Evolutionary conservation across 306 rosid genomes (phyloP).

Genomic region (Trifolium subterraneum): DNA sequence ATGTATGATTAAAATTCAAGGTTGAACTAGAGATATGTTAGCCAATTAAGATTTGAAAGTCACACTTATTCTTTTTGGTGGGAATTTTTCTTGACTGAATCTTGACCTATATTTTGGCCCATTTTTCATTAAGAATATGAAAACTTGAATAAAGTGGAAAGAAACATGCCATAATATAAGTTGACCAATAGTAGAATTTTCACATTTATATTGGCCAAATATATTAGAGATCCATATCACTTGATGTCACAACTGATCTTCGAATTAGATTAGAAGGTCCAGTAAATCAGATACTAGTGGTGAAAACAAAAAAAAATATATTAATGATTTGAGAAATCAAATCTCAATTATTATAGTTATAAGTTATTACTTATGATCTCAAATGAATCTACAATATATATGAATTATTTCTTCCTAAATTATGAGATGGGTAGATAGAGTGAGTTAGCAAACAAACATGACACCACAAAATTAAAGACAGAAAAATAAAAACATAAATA

Average conservation of each 20-base stretch:
- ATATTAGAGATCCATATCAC: conserved; percentile 7
- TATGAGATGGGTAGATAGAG: conserved; percentile 1
- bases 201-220: background rate
- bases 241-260: no score
- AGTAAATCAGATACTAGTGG: no score
- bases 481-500: conserved; percentile 11
- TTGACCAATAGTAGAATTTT: background rate
- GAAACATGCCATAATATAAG: conserved; percentile 14
- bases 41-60: no score
- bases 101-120: conserved; percentile 24
- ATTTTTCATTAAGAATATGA: background rate
- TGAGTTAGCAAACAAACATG: conserved; percentile 27
- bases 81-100: conserved; percentile 29
- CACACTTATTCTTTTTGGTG: no score
- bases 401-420: background rate
- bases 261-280: no score
- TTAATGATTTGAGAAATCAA: no score
- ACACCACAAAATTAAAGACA: background rate
- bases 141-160: conserved; percentile 15
- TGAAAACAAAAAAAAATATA: no score
- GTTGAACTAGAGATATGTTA: background rate
- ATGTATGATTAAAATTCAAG: conserved; percentile 25
- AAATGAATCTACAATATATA: conserved; percentile 23
- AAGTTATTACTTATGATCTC: conserved; percentile 29
- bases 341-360: background rate